Conservation (phyloP, 208 protist species). For the Acanthamoeba quina region DNA sequence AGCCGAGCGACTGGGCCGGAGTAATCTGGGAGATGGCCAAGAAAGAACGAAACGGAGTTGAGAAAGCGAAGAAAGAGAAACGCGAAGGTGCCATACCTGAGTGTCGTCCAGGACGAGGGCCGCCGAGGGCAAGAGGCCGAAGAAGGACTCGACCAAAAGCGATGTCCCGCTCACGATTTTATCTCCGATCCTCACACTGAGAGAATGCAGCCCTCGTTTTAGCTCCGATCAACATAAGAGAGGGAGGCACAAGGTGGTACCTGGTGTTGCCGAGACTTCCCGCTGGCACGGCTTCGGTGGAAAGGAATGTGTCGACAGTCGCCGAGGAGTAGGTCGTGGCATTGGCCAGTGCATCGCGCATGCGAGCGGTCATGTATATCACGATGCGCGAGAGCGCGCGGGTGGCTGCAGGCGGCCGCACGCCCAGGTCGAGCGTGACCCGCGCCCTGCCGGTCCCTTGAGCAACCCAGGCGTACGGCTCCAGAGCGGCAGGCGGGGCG, state of each 20-base stretch:
- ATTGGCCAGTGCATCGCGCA: conserved; percentile 27
- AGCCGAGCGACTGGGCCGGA: neutral
- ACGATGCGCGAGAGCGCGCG: neutral
- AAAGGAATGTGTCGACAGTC: neutral
- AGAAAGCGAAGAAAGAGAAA: neutral
- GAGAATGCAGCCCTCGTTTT: neutral
- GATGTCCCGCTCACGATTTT: neutral
- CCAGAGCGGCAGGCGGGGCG: neutral
- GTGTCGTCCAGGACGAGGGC: neutral
- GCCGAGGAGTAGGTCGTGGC: neutral
- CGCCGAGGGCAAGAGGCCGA: conserved; percentile 12
- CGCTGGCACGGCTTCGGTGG: neutral
- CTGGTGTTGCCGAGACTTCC: neutral
- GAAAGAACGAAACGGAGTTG: neutral
- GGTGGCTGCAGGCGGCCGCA: neutral
- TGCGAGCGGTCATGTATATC: neutral
- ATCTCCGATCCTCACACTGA: neutral
- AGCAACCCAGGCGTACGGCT: neutral
- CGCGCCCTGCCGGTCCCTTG: neutral
- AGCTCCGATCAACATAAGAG: neutral
- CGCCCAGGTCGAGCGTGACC: conserved; percentile 17
- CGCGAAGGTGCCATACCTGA: neutral
- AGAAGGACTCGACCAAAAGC: neutral
- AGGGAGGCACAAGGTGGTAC: neutral
- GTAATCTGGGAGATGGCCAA: neutral